Evolutionary conservation across 495 filamentous ascomycete genomes (phyloP).

Genomic region (Trichoderma asperelloides): DNA sequence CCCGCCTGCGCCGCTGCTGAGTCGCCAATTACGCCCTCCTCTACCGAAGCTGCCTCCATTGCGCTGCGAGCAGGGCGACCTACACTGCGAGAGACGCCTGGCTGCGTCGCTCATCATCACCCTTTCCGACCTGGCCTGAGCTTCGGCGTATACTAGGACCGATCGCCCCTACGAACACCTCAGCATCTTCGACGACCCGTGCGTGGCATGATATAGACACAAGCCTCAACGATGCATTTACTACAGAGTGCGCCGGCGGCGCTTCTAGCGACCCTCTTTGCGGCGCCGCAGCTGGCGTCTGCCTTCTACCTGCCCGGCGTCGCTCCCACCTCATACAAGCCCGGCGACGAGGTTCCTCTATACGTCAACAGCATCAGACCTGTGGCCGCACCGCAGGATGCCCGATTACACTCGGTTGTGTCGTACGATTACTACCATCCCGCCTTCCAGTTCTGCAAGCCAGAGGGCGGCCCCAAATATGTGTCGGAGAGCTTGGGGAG

Average conservation of each 20-base stretch:
- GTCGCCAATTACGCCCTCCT: neutral
- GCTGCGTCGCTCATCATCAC: neutral
- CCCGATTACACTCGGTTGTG: conserved; percentile 78
- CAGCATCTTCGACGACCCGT: neutral
- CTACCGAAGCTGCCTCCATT: neutral
- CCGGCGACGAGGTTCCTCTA: conserved; percentile 69
- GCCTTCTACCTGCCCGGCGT: conserved; percentile 96
- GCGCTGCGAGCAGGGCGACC: neutral
- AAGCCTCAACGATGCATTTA: conserved; percentile 34
- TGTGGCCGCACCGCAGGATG: conserved; percentile 61
- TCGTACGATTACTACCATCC: conserved; percentile 93
- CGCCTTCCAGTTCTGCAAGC: conserved; percentile 77
- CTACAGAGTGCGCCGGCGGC: conserved; percentile 38
- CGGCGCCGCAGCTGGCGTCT: conserved; percentile 45
- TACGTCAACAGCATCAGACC: conserved; percentile 90
- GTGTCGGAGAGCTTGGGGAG: conserved; percentile 86
- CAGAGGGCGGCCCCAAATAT: conserved; percentile 60
- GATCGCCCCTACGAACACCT: neutral
- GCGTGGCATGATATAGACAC: neutral
- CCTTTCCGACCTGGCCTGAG: neutral
- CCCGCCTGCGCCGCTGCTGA: neutral
- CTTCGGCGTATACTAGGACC: neutral
- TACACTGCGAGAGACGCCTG: neutral
- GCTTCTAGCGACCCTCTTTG: conserved; percentile 36
- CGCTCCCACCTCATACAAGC: conserved; percentile 82